Evolutionary conservation across 78 protist species (phyloP).

Genomic region (Emiliania huxleyi): DNA sequence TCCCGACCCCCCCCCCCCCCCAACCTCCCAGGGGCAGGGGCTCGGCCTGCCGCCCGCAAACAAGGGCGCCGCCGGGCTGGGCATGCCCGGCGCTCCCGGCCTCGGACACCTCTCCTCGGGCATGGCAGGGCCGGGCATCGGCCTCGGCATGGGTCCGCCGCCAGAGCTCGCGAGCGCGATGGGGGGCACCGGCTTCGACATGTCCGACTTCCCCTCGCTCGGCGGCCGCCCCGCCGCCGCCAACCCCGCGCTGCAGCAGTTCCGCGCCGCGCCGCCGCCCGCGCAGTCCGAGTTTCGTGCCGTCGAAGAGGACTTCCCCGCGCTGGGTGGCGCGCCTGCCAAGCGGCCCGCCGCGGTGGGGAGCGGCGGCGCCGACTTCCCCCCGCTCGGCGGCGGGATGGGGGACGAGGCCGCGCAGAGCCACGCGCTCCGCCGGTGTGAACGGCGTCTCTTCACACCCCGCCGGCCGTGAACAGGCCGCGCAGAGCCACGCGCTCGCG

Average conservation of each 20-base stretch:
- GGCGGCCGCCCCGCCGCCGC: neutral
- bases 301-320: conserved; percentile 17
- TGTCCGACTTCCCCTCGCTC: conserved; percentile 7
- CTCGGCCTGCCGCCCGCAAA: neutral
- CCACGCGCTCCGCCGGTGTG: too few relatives aligned
- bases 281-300: neutral
- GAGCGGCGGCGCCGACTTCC: too few relatives aligned
- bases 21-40: neutral
- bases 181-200: neutral
- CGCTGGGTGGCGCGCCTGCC: conserved; percentile 10
- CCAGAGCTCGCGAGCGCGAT: neutral
- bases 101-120: neutral
- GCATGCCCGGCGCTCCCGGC: neutral
- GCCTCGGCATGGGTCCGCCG: neutral
- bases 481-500: neutral
- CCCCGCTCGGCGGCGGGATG: too few relatives aligned
- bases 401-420: too few relatives aligned
- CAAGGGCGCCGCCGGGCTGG: neutral
- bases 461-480: neutral
- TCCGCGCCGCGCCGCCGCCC: neutral
- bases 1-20: too few relatives aligned
- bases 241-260: neutral
- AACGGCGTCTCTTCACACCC: too few relatives aligned
- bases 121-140: neutral
- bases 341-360: too few relatives aligned